Conservation (phyloP, 2,329 filamentous ascomycete species). For the Pseudogymnoascus sp. region DNA sequence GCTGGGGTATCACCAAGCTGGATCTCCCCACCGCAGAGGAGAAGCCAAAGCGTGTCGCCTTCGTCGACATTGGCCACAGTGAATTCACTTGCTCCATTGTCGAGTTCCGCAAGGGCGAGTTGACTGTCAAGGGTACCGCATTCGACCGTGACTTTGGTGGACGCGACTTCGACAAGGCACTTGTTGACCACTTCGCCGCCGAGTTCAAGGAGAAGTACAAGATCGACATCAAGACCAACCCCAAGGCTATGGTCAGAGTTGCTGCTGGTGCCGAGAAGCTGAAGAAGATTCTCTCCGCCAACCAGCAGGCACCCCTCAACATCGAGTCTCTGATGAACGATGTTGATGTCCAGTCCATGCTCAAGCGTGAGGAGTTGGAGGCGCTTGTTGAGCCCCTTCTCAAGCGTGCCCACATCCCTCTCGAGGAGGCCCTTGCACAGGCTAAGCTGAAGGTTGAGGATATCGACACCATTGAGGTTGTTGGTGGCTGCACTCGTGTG, state of each 20-base stretch:
- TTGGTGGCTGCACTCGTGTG: slow-evolving; percentile 90
- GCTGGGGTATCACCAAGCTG: slow-evolving; percentile 95
- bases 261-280: slow-evolving; percentile 87
- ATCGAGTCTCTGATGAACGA: slow-evolving; percentile 99
- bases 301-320: slow-evolving; percentile 84
- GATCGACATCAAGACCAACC: slow-evolving; percentile 86
- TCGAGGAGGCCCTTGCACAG: slow-evolving; percentile 90
- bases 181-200: slow-evolving; percentile 88
- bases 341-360: slow-evolving; percentile 77
- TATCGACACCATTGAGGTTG: slow-evolving; percentile 87
- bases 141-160: slow-evolving; percentile 96
- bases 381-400: slow-evolving; percentile 80
- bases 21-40: slow-evolving; percentile 84
- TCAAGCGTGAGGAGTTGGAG: slow-evolving; percentile 93
- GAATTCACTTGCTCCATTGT: slow-evolving; percentile 93
- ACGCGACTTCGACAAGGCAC: slow-evolving; percentile 89
- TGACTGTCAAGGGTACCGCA: slow-evolving; percentile 84
- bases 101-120: slow-evolving; percentile 94
- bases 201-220: slow-evolving; percentile 98
- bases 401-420: slow-evolving; percentile 59
- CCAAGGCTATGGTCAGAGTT: slow-evolving; percentile 82
- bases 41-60: slow-evolving; percentile 82
- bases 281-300: slow-evolving; percentile 97
- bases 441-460: slow-evolving; percentile 86
- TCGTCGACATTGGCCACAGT: slow-evolving; percentile 93